A percentile compares a stretch with the other conserved stretches of the same genome.
phyloP scores from a whole-genome alignment of 495 filamentous ascomycete species.

The Rhypophila decipiens region DNA sequence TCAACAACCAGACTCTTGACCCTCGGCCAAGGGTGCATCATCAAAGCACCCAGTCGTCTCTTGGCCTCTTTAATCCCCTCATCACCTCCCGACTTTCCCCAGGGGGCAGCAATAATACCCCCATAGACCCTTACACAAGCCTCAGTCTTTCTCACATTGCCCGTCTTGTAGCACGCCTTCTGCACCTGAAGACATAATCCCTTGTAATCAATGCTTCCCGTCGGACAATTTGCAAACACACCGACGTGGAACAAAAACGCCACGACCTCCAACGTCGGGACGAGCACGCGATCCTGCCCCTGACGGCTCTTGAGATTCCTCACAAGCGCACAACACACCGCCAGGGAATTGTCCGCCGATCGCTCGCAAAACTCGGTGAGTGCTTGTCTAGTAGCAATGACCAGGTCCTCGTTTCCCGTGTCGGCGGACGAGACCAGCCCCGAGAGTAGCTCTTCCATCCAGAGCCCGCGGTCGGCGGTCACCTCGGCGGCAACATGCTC shows the following conservation, averaged over 20 bases:
- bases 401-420: conserved; percentile 73
- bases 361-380: conserved; percentile 46
- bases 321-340: conserved; percentile 27
- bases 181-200: conserved; percentile 62
- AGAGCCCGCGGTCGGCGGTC: conserved; percentile 15
- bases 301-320: conserved; percentile 30
- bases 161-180: conserved; percentile 74
- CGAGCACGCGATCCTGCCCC: conserved; percentile 60
- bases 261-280: conserved; percentile 68
- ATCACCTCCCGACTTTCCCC: neutral
- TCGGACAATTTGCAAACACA: conserved; percentile 22
- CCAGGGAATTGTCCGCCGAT: conserved; percentile 23
- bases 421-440: conserved; percentile 80
- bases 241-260: conserved; percentile 65
- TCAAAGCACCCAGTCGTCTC: conserved; percentile 36
- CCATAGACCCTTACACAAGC: conserved; percentile 74
- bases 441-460: conserved; percentile 51
- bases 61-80: conserved; percentile 32
- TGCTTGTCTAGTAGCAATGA: conserved; percentile 66
- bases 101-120: conserved; percentile 39
- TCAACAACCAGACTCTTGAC: conserved; percentile 38
- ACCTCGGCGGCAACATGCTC: conserved; percentile 10
- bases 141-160: conserved; percentile 69
- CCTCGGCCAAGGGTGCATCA: conserved; percentile 44
- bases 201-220: conserved; percentile 28